A percentile compares a stretch with the other conserved stretches of the same genome.
These are phyloP conservation scores for Alnus glutinosa DNA, from an alignment of 306 rosid genomes.

Conservation along the genomic window DNA sequence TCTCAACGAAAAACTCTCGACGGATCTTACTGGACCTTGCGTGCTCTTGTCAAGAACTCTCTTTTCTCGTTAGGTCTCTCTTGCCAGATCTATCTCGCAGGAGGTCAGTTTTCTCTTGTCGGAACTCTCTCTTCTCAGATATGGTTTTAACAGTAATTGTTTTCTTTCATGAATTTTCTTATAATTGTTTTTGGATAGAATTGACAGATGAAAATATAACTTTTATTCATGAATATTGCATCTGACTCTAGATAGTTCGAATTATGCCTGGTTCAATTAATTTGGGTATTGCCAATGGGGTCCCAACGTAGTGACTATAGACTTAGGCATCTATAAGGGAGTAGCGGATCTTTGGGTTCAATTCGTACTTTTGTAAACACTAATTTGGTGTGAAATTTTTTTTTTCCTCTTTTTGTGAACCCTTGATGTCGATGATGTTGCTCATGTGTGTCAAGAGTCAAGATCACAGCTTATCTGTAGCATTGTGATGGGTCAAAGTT, in stretches of 20 bases:
- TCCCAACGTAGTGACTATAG: neutral
- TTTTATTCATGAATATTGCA: neutral
- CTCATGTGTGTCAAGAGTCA: neutral
- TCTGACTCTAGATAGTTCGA: neutral
- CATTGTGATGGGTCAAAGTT: slow-evolving; percentile 2
- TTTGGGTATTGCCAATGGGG: neutral
- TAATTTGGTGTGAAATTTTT: neutral
- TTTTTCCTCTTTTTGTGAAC: neutral
- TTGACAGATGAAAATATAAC: neutral
- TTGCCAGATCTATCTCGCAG: too few relatives aligned
- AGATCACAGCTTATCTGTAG: neutral
- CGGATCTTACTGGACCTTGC: too few relatives aligned
- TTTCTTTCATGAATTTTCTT: neutral
- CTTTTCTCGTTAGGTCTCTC: too few relatives aligned
- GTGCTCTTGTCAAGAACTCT: too few relatives aligned
- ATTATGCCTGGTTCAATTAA: neutral
- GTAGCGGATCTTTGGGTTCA: neutral
- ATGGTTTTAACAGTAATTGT: neutral
- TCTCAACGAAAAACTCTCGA: too few relatives aligned
- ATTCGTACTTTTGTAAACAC: neutral
- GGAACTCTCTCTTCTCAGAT: neutral
- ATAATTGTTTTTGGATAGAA: neutral
- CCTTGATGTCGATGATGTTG: slow-evolving; percentile 1
- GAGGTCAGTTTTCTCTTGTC: too few relatives aligned
- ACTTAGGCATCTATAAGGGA: neutral